Evolutionary conservation across 176 grass and related monocot genomes (phyloP), one percentile per base, ranked within the genome.

Genomic region (Cocos nucifera): DNA sequence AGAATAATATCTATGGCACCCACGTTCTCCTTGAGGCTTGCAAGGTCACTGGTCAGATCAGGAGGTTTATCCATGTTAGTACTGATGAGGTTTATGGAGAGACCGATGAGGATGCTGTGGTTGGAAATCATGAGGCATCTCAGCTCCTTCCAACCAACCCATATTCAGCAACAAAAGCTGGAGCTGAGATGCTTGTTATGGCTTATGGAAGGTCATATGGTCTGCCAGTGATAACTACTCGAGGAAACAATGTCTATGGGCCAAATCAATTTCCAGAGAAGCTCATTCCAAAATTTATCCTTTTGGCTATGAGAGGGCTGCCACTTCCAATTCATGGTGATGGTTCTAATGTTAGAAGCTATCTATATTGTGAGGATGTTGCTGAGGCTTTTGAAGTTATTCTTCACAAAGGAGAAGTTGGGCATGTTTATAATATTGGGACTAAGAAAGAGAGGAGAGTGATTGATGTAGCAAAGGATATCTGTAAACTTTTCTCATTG

Each of bases 121-220:
- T 68, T 56, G 65, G 65, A 56, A 68, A 68, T 28, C 65, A 68
- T 22, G 65, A 68, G 28, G 65, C 65, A 17, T 68, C 65, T 30
- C 65, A 68, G 28, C 53, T 68, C 19, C 53, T 68, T 6, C 65
- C 65, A 22, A 68, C 65, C 6, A 68, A 68, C 53, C 65, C 65
- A 56, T 68, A 68, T 51, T 68, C 65, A 17, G 65, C 65, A 5
- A 68, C 65, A 17, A 68, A 68, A 44, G 65, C 65, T 44, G 65
- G 65, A 7, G 65, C 65, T 3, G 65, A 68, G 51, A 68, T 68
- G 65, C 65, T 68, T 68, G 65, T 68, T 16, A 68, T 68, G 65
- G 65, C 65, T 68, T 68, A 68, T 56, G 65, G 65, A 55, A 68
- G 65, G 50, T 68, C 65, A 68, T 68, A 68, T 44, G 65, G 52